A percentile compares a stretch with the other conserved stretches of the same genome.
These are phyloP conservation scores for Diaporthe helianthi DNA, from an alignment of 2,329 filamentous ascomycete genomes.

Conservation along the genomic window DNA sequence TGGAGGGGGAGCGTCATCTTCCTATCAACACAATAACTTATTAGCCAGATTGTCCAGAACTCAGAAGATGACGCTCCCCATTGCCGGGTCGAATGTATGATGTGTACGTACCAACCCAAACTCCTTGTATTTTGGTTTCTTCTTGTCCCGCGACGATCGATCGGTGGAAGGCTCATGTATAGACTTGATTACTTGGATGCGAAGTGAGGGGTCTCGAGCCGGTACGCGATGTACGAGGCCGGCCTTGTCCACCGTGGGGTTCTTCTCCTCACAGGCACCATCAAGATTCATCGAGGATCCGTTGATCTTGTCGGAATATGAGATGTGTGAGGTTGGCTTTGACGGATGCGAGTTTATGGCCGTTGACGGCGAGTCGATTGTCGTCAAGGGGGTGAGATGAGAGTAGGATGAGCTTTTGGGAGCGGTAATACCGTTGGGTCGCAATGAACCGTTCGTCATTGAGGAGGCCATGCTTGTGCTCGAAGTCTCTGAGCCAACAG, in stretches of 20 bases:
- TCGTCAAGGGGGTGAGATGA: conserved; percentile 59
- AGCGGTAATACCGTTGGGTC: conserved; percentile 49
- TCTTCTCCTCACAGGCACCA: conserved; percentile 42
- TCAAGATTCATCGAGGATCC: conserved; percentile 42
- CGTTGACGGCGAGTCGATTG: conserved; percentile 58
- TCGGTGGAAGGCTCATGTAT: conserved; percentile 67
- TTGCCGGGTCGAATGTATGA: conserved; percentile 47
- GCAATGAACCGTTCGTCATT: conserved; percentile 64
- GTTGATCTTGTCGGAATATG: conserved; percentile 50
- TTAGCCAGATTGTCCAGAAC: conserved; percentile 33
- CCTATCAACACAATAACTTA: conserved; percentile 68
- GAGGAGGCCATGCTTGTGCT: conserved; percentile 75
- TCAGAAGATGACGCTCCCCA: conserved; percentile 66
- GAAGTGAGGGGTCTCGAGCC: conserved; percentile 63
- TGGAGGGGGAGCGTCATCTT: conserved; percentile 78
- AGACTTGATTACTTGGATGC: conserved; percentile 64
- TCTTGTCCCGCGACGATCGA: conserved; percentile 58
- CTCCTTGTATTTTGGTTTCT: conserved; percentile 68
- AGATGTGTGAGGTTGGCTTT: conserved; percentile 62
- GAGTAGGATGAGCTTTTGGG: conserved; percentile 49
- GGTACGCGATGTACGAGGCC: conserved; percentile 53
- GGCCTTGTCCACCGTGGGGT: conserved; percentile 42
- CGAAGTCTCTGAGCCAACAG: conserved; percentile 75
- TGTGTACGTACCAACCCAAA: conserved; percentile 71
- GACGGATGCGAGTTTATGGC: conserved; percentile 55